Evolutionary conservation across 139 green algal species (phyloP), one percentile per base, ranked within the genome.

Genomic region (Picochlorum sp.): DNA sequence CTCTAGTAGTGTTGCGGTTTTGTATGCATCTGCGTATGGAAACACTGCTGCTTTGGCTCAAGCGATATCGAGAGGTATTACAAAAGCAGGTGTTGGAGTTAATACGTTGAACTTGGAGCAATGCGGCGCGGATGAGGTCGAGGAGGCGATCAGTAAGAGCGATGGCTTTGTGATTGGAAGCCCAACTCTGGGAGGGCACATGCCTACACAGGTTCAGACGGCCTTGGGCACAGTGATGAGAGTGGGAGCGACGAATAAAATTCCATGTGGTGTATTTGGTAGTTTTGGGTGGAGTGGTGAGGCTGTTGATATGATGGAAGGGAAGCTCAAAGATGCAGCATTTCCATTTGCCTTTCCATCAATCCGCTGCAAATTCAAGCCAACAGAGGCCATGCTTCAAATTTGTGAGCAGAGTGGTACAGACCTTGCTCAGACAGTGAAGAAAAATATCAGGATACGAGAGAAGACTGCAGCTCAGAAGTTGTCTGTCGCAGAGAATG

Each of bases 281-380:
- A 91, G 79, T 71, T 98, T 97, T 78, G 92, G 92, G 2, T 97
- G 92, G 91, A 88, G 73, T 54, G 91, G 91, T 3, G 92, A 97
- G 76, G 91, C 91, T 54, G 84, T 93, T 56, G 87, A 92, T 60
- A 82, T 89, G 68, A 86, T 94, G 79, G 81, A 90, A 59, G 38
- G 28, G 15, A 61, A 68, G 23, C 74, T 84, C 45, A 81, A 75
- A 66, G 87, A 98, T 66, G 88, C 82, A 14, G 92, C 92, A 11
- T 98, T 96, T 75, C 62, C 46, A 13, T 88, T 93, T 66, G 86
- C 84, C 0, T 98, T 97, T 69, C 68, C 85, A n/a, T 64, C 88
- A 24, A 91, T 98, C 64, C 78, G 86, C 30, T 85, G 90, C 74
- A 97, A 97, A 84, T 97, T 96, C 82, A 87, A 87, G 74, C 91